Percentiles rank a stretch among this genome's conserved stretches.
Conservation (phyloP, 2,329 filamentous ascomycete species). For the Cladosporium sp. region DNA sequence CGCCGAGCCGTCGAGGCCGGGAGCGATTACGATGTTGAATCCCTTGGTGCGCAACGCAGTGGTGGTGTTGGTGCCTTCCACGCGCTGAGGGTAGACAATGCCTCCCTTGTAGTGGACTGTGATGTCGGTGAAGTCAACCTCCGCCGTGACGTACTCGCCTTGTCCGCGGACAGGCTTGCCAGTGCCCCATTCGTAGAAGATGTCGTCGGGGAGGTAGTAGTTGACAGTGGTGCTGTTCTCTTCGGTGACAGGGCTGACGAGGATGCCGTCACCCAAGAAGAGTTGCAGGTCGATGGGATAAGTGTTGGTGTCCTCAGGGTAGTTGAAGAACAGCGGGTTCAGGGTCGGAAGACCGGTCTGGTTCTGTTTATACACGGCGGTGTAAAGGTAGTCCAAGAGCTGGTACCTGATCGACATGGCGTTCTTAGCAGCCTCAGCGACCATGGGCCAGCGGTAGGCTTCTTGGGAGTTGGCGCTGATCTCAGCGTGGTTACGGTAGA, state of each 20-base stretch:
- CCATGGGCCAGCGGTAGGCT: conserved; percentile 62
- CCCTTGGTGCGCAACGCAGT: conserved; percentile 57
- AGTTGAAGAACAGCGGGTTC: conserved; percentile 65
- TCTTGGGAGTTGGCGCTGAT: conserved; percentile 46
- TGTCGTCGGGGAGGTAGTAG: conserved; percentile 51
- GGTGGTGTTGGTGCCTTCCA: conserved; percentile 53
- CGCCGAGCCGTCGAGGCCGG: conserved; percentile 57
- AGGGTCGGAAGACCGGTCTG: conserved; percentile 58
- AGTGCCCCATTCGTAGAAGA: conserved; percentile 56
- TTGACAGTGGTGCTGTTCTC: conserved; percentile 48
- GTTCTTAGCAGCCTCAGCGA: conserved; percentile 58
- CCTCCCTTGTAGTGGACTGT: conserved; percentile 62
- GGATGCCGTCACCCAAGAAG: conserved; percentile 52
- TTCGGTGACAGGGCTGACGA: conserved; percentile 51
- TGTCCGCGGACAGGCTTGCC: conserved; percentile 39
- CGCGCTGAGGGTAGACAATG: conserved; percentile 47
- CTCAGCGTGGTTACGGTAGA: conserved; percentile 67
- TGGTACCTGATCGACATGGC: conserved; percentile 65
- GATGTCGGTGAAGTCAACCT: conserved; percentile 48
- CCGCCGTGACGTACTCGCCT: conserved; percentile 38
- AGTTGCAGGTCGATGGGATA: conserved; percentile 49
- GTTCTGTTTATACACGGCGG: conserved; percentile 57
- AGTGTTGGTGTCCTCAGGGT: conserved; percentile 52
- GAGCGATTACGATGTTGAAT: conserved; percentile 66
- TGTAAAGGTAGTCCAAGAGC: conserved; percentile 68